phyloP scores from a whole-genome alignment of 1,284 basidiomycete species.

The Anthracocystis walkeri region DNA sequence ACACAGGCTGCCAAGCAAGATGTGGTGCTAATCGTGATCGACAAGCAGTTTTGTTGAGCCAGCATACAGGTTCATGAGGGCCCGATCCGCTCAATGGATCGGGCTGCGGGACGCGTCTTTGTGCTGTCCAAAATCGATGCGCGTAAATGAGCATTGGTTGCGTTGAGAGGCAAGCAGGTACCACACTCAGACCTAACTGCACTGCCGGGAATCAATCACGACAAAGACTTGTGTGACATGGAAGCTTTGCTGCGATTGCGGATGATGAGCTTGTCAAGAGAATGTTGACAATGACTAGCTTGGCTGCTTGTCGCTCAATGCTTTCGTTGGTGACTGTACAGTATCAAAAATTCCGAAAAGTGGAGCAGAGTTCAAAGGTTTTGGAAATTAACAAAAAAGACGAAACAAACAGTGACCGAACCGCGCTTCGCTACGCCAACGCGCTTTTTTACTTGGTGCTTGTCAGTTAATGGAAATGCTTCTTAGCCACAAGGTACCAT shows the following conservation, averaged over 20 bases:
- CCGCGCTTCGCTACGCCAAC: constrained; percentile 7
- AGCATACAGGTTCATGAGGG: too few species aligned
- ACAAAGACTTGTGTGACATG: too few species aligned
- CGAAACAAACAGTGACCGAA: constrained; percentile 3
- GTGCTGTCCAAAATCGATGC: constrained; percentile 3
- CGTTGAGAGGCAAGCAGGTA: background rate
- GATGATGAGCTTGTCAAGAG: background rate
- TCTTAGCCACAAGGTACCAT: background rate
- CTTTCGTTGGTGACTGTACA: background rate
- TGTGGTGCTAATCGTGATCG: too few species aligned
- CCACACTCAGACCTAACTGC: background rate
- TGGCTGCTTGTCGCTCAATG: background rate
- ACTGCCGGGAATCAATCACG: too few species aligned
- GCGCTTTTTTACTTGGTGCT: constrained; percentile 18
- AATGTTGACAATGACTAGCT: too few species aligned
- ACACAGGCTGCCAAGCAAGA: too few species aligned
- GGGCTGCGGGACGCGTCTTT: constrained; percentile 15
- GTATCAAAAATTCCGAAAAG: background rate
- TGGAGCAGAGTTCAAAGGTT: background rate
- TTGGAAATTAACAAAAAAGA: background rate
- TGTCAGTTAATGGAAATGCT: constrained; percentile 7
- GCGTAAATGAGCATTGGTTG: constrained; percentile 24
- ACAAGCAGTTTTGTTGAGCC: too few species aligned
- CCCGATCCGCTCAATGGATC: constrained; percentile 1
- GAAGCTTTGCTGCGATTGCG: background rate